Percentiles rank a stretch among this genome's conserved stretches.
Conservation (phyloP, 495 filamentous ascomycete species). For the Penicillium cataractarum region DNA sequence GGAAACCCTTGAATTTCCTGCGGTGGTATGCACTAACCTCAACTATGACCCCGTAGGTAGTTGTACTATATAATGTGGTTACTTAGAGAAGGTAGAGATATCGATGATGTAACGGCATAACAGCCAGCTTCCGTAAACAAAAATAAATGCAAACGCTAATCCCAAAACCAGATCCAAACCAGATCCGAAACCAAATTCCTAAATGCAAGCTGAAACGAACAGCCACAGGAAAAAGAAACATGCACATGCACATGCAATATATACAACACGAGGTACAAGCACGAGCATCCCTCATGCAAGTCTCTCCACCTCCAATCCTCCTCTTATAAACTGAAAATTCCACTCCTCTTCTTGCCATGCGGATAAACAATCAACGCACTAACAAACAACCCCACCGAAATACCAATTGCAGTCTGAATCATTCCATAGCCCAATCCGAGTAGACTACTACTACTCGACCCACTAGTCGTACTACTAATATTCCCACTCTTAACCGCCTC, state of each 20-base stretch:
- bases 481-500: slow-evolving; percentile 59
- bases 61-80: too few relatives aligned
- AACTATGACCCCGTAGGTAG: too few relatives aligned
- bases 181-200: too few relatives aligned
- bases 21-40: too few relatives aligned
- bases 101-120: neutral
- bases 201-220: too few relatives aligned
- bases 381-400: slow-evolving; percentile 83
- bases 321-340: slow-evolving; percentile 74
- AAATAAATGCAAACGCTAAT: too few relatives aligned
- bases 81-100: neutral
- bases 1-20: too few relatives aligned
- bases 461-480: slow-evolving; percentile 7
- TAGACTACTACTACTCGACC: slow-evolving; percentile 23
- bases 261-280: neutral
- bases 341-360: slow-evolving; percentile 77
- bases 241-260: neutral
- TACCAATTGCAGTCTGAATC: slow-evolving; percentile 86
- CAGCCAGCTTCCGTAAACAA: too few relatives aligned
- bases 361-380: slow-evolving; percentile 84
- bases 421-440: slow-evolving; percentile 64
- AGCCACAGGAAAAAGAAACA: neutral
- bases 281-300: too few relatives aligned
- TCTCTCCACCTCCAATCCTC: neutral
- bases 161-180: too few relatives aligned